Conservation (phyloP, 805 yeast species). For the Candida orba region DNA sequence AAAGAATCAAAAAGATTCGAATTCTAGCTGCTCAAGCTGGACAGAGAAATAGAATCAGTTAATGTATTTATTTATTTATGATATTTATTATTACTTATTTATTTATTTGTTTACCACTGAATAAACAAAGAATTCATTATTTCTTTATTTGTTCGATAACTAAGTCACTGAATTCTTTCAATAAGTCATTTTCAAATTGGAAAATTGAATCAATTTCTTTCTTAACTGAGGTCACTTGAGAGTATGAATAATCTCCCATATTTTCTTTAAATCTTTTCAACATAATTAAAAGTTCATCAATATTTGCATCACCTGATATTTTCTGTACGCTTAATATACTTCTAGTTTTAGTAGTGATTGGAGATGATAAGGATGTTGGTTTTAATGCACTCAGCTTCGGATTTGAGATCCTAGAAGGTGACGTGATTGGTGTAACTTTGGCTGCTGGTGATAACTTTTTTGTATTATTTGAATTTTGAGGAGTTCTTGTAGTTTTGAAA, state of each 20-base stretch:
- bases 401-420: constrained; percentile 6
- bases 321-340: constrained; percentile 6
- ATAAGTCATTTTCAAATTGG: constrained; percentile 21
- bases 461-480: not conserved
- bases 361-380: not conserved
- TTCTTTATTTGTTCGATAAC: constrained; percentile 5
- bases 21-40: no score
- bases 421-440: not conserved
- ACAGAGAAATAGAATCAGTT: no score
- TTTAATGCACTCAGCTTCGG: constrained; percentile 5
- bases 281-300: constrained; percentile 12
- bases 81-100: constrained; percentile 6
- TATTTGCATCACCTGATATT: constrained; percentile 9
- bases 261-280: constrained; percentile 14
- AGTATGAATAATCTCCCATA: constrained; percentile 16
- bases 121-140: not conserved
- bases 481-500: not conserved
- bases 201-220: constrained; percentile 17
- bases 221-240: constrained; percentile 18
- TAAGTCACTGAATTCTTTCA: constrained; percentile 28
- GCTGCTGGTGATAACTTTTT: not conserved
- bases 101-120: not conserved
- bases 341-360: constrained; percentile 6
- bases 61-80: no score
- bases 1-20: constrained; percentile 42